Conservation (phyloP, 441 rosid genomes). For the Eutrema salsugineum region DNA sequence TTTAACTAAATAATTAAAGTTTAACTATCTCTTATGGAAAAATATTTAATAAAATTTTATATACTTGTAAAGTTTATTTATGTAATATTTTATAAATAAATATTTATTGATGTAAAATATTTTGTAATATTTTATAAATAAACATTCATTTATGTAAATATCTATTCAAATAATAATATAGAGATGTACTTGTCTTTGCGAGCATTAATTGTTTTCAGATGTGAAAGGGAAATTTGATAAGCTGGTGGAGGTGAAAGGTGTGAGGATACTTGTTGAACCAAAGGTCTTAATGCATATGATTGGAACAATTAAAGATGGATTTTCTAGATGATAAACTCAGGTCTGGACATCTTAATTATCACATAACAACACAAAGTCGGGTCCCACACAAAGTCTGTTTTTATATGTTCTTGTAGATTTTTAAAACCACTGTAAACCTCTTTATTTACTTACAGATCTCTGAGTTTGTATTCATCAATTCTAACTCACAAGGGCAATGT, state of each 20-base stretch:
- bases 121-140: no score
- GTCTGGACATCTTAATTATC: slow-evolving; percentile 37
- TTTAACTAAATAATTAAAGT: no score
- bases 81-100: no score
- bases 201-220: slow-evolving; percentile 43
- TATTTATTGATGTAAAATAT: no score
- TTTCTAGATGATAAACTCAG: slow-evolving; percentile 88
- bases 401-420: not conserved
- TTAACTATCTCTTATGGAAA: no score
- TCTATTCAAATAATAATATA: no score
- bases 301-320: slow-evolving; percentile 94
- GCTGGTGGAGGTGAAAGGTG: slow-evolving; percentile 81
- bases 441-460: slow-evolving; percentile 49
- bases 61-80: no score
- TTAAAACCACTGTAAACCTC: no score
- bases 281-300: slow-evolving; percentile 92
- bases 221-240: slow-evolving; percentile 88
- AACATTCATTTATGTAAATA: no score
- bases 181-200: not conserved
- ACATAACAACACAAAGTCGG: not conserved
- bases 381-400: not conserved
- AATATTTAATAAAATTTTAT: no score
- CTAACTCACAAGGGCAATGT: slow-evolving; percentile 87
- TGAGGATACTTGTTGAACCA: slow-evolving; percentile 80
- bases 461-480: slow-evolving; percentile 88